Conservation (phyloP, 495 filamentous ascomycete genomes). For the Annulohypoxylon maeteangense region DNA sequence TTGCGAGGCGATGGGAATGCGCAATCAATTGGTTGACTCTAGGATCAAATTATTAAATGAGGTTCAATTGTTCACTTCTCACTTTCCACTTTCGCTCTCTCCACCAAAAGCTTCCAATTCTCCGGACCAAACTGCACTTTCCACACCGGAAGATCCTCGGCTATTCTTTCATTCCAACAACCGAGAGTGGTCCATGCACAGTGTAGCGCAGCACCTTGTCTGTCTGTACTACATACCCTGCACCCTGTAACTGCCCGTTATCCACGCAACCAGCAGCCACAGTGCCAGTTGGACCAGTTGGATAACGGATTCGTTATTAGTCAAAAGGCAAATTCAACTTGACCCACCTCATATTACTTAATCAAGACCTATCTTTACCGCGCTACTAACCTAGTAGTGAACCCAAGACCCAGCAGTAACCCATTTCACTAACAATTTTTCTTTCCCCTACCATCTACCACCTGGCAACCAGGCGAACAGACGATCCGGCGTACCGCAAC, state of each 20-base stretch:
- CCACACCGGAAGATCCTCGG: slow-evolving; percentile 30
- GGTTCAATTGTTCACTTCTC: slow-evolving; percentile 48
- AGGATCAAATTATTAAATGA: slow-evolving; percentile 38
- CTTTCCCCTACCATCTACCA: neutral
- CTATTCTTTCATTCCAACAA: neutral
- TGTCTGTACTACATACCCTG: neutral
- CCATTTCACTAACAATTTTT: slow-evolving; percentile 28
- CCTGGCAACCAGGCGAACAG: slow-evolving; percentile 1
- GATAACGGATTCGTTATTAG: neutral
- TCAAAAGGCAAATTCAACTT: neutral
- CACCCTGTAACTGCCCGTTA: neutral
- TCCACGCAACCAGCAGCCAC: no score
- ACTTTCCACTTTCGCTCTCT: slow-evolving; percentile 29
- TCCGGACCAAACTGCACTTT: slow-evolving; percentile 4
- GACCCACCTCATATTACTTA: slow-evolving; percentile 19
- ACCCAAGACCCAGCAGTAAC: slow-evolving; percentile 5
- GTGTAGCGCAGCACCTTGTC: neutral
- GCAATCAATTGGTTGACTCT: slow-evolving; percentile 52
- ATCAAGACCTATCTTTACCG: slow-evolving; percentile 20
- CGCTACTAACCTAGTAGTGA: neutral
- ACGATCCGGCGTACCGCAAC: slow-evolving; percentile 1
- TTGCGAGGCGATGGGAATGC: slow-evolving; percentile 51
- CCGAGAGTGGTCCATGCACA: neutral
- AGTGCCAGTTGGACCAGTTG: neutral
- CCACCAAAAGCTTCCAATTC: slow-evolving; percentile 14